Conservation (phyloP, 306 rosid genomes). For the Lablab purpureus region DNA sequence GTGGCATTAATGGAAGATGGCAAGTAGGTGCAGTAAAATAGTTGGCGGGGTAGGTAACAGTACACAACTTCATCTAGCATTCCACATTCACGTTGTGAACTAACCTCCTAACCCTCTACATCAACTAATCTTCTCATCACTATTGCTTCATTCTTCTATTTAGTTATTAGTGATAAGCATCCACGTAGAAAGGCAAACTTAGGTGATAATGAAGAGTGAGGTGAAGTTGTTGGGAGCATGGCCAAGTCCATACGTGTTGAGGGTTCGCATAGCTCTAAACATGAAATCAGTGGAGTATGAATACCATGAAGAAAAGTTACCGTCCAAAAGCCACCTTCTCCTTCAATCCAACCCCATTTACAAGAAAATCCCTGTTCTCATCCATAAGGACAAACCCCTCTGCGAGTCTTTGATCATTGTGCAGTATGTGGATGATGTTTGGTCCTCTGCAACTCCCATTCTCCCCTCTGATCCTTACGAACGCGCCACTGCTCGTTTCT, state of each 20-base stretch:
- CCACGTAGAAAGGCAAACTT: background rate
- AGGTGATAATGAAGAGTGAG: conserved; percentile 40
- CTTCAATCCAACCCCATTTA: conserved; percentile 66
- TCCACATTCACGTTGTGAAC: background rate
- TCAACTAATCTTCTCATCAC: background rate
- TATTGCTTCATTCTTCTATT: background rate
- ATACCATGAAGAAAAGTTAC: conserved; percentile 48
- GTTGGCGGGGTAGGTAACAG: background rate
- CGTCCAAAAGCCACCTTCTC: conserved; percentile 59
- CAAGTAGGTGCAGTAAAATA: too few species aligned
- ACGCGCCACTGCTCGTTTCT: conserved; percentile 66
- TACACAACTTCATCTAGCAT: background rate
- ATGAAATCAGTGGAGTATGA: conserved; percentile 57
- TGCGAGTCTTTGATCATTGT: conserved; percentile 66
- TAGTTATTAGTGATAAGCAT: background rate
- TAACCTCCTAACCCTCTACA: background rate
- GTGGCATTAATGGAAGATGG: too few species aligned
- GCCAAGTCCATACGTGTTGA: conserved; percentile 59
- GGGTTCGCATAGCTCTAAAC: conserved; percentile 58
- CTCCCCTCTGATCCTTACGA: conserved; percentile 67
- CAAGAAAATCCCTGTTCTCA: conserved; percentile 68
- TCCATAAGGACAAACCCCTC: conserved; percentile 59
- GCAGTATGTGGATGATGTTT: conserved; percentile 63
- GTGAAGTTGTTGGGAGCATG: conserved; percentile 66
- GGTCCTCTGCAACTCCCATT: conserved; percentile 56